phyloP scores from a whole-genome alignment of 192 early-diverging fungal species.

The Coemansia sp. region DNA sequence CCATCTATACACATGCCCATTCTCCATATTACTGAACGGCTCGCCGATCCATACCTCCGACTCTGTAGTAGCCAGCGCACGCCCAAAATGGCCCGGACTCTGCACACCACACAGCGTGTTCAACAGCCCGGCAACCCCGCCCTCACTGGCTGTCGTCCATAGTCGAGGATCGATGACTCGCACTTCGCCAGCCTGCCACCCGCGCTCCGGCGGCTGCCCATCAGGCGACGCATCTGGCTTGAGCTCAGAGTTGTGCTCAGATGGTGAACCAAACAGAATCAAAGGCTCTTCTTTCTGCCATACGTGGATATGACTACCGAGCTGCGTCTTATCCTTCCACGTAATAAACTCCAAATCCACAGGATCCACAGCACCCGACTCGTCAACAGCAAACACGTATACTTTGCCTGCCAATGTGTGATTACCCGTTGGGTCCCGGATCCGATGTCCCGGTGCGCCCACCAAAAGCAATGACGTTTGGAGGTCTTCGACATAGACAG shows the following conservation, averaged over 20 bases:
- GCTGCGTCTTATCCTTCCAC: slow-evolving; percentile 33
- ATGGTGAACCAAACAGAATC: slow-evolving; percentile 49
- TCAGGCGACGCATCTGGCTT: neutral
- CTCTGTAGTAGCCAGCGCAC: slow-evolving; percentile 28
- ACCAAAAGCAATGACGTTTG: slow-evolving; percentile 46
- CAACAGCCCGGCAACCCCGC: slow-evolving; percentile 23
- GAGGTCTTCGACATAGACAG: slow-evolving; percentile 11
- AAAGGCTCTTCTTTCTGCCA: slow-evolving; percentile 22
- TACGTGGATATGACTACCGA: slow-evolving; percentile 48
- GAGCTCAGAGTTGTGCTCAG: slow-evolving; percentile 29
- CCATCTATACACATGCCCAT: slow-evolving; percentile 43
- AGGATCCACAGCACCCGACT: neutral
- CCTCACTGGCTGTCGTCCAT: slow-evolving; percentile 7
- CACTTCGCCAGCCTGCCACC: slow-evolving; percentile 54
- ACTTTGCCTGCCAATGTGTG: slow-evolving; percentile 53
- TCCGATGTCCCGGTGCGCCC: slow-evolving; percentile 57
- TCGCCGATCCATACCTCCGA: slow-evolving; percentile 53
- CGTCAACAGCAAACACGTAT: slow-evolving; percentile 46
- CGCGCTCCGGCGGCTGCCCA: slow-evolving; percentile 21
- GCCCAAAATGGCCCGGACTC: slow-evolving; percentile 53
- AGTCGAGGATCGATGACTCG: slow-evolving; percentile 39
- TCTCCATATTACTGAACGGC: slow-evolving; percentile 41
- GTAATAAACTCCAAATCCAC: slow-evolving; percentile 27
- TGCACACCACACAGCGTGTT: slow-evolving; percentile 33
- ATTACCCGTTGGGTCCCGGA: neutral